Percentiles rank a stretch among this genome's conserved stretches.
Evolutionary conservation across 2,329 filamentous ascomycete genomes (phyloP).

Genomic region (Seiridium unicorne): DNA sequence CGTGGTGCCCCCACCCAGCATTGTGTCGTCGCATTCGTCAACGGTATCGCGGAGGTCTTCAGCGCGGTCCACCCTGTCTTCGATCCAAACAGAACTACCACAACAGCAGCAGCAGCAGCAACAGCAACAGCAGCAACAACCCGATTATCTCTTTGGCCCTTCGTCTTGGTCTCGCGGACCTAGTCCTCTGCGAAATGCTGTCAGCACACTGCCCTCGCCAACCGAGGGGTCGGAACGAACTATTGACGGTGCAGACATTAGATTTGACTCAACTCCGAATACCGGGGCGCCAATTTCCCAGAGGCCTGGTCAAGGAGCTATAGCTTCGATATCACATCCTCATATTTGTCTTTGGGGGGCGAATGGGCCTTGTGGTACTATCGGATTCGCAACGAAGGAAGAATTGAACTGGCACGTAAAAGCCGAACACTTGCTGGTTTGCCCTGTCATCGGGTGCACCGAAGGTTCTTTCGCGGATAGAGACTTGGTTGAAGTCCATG

Average conservation of each 20-base stretch:
- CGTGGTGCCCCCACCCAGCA: not conserved
- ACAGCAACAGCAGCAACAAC: not conserved
- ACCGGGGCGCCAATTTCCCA: conserved; percentile 19
- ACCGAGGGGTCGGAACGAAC: not conserved
- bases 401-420: conserved; percentile 43
- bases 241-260: conserved; percentile 16
- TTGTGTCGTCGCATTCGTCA: conserved; percentile 10
- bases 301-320: conserved; percentile 17
- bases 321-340: conserved; percentile 25
- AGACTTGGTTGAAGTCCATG: conserved; percentile 35
- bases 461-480: conserved; percentile 32
- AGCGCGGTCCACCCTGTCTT: conserved; percentile 26
- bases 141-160: conserved; percentile 8
- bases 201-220: conserved; percentile 5
- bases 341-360: conserved; percentile 39
- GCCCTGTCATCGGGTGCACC: conserved; percentile 36
- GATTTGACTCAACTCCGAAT: conserved; percentile 27
- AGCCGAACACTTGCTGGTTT: conserved; percentile 39
- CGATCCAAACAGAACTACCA: conserved; percentile 25
- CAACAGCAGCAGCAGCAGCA: conserved; percentile 12
- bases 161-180: conserved; percentile 17
- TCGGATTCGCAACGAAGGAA: conserved; percentile 33
- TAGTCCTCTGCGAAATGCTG: conserved; percentile 18
- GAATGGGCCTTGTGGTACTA: conserved; percentile 26
- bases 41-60: conserved; percentile 22